Percentiles rank a stretch among this genome's conserved stretches.
phyloP scores from a whole-genome alignment of 2,329 filamentous ascomycete genomes.

The Arachnomyces sp. region DNA sequence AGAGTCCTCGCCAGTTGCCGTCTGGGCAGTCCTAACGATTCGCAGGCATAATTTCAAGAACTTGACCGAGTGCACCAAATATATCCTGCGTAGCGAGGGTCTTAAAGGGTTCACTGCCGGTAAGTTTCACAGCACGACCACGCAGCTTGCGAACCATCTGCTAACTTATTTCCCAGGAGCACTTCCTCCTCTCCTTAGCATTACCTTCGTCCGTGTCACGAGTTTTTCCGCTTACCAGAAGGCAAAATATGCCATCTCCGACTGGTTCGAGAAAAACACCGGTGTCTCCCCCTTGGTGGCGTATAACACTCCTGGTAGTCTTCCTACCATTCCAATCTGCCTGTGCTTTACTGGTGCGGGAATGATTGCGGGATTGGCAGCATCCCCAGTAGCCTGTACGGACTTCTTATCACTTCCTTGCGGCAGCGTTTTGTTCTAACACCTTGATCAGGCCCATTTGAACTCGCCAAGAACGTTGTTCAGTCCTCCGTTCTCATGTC shows the following conservation, averaged over 20 bases:
- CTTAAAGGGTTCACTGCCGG: constrained; percentile 40
- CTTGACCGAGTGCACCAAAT: constrained; percentile 34
- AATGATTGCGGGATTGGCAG: constrained; percentile 33
- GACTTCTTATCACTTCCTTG: constrained; percentile 3
- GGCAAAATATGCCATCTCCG: constrained; percentile 34
- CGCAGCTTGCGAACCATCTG: background rate
- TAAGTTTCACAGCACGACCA: constrained; percentile 16
- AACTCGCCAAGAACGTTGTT: constrained; percentile 41
- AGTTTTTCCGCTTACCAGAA: constrained; percentile 40
- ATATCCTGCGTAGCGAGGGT: constrained; percentile 40
- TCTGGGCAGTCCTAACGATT: background rate
- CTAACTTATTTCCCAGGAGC: constrained; percentile 24
- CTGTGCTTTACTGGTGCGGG: constrained; percentile 37
- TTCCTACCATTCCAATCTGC: constrained; percentile 32
- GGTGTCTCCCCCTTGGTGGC: constrained; percentile 33
- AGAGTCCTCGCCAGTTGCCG: background rate
- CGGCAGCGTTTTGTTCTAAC: background rate
- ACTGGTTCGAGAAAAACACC: constrained; percentile 30
- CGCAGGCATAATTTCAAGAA: constrained; percentile 38
- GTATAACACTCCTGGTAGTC: constrained; percentile 35
- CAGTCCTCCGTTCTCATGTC: constrained; percentile 41
- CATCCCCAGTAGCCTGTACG: constrained; percentile 38
- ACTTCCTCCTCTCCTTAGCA: constrained; percentile 36
- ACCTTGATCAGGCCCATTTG: constrained; percentile 34
- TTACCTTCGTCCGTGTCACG: constrained; percentile 37